phyloP scores from a whole-genome alignment of 2,329 filamentous ascomycete genomes.

The Alternaria consortialis region DNA sequence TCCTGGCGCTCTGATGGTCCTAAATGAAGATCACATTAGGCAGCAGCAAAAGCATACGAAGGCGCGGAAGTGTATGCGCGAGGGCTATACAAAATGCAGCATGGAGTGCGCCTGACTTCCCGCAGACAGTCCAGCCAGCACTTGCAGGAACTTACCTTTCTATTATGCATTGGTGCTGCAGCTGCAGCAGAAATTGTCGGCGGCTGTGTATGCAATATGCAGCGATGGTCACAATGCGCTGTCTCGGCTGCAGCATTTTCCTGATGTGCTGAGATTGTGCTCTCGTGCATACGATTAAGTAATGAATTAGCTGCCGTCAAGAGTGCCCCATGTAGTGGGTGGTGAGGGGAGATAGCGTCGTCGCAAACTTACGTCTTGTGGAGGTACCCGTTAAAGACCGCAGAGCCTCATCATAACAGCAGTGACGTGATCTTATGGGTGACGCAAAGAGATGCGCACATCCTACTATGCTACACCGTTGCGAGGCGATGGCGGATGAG shows the following conservation, averaged over 20 bases:
- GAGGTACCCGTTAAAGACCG: constrained; percentile 4
- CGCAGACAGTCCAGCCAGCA: constrained; percentile 13
- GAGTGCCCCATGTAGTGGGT: neutral
- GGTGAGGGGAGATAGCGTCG: neutral
- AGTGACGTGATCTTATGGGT: neutral
- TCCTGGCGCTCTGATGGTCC: constrained; percentile 2
- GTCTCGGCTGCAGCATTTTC: constrained; percentile 19
- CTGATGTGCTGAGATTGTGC: constrained; percentile 7
- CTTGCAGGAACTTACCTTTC: constrained; percentile 26
- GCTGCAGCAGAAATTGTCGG: constrained; percentile 23
- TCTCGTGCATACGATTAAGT: constrained; percentile 10
- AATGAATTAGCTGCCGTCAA: constrained; percentile 4
- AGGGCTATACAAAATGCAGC: constrained; percentile 5
- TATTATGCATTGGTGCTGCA: constrained; percentile 24
- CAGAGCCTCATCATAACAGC: constrained; percentile 13
- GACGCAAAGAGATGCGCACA: neutral
- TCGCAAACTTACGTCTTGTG: neutral
- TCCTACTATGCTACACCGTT: neutral
- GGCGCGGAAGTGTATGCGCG: constrained; percentile 3
- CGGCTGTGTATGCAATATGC: constrained; percentile 39
- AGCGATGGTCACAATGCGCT: constrained; percentile 35
- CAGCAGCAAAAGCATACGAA: constrained; percentile 13
- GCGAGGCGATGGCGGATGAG: neutral
- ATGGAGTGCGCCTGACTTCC: constrained; percentile 14
- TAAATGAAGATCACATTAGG: constrained; percentile 10